phyloP scores from a whole-genome alignment of 495 filamentous ascomycete genomes.

The Clohesyomyces aquaticus region DNA sequence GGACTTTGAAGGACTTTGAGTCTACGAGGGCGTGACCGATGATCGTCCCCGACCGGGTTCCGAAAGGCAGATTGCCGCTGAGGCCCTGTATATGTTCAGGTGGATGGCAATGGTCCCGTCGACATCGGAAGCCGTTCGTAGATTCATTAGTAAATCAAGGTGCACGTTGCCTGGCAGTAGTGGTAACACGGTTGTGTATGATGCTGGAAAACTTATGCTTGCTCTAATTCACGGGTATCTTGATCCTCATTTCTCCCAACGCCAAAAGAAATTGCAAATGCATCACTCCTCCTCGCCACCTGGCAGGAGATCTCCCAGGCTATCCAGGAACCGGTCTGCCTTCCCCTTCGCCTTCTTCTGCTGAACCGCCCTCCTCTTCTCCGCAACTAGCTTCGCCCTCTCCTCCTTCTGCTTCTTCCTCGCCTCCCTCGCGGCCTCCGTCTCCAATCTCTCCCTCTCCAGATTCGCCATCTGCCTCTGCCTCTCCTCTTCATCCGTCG shows the following conservation, averaged over 20 bases:
- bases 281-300: conserved; percentile 11
- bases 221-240: background rate
- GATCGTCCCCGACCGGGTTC: too few relatives aligned
- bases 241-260: background rate
- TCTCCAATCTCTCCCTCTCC: conserved; percentile 65
- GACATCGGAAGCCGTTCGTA: too few relatives aligned
- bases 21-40: too few relatives aligned
- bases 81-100: too few relatives aligned
- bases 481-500: conserved; percentile 66
- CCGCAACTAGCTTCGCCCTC: conserved; percentile 63
- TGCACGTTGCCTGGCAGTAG: too few relatives aligned
- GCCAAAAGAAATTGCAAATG: background rate
- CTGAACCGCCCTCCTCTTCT: conserved; percentile 56
- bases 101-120: too few relatives aligned
- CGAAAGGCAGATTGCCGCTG: too few relatives aligned
- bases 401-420: conserved; percentile 57
- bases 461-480: conserved; percentile 76
- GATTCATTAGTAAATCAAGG: too few relatives aligned
- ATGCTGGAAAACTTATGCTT: background rate
- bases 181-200: too few relatives aligned
- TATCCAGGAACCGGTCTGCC: conserved; percentile 33
- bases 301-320: conserved; percentile 24
- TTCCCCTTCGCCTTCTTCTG: conserved; percentile 36
- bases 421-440: conserved; percentile 60
- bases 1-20: too few relatives aligned